Percentiles rank a stretch among this genome's conserved stretches.
Conservation (phyloP, 2,329 filamentous ascomycete species). For the Penicillium sp. region DNA sequence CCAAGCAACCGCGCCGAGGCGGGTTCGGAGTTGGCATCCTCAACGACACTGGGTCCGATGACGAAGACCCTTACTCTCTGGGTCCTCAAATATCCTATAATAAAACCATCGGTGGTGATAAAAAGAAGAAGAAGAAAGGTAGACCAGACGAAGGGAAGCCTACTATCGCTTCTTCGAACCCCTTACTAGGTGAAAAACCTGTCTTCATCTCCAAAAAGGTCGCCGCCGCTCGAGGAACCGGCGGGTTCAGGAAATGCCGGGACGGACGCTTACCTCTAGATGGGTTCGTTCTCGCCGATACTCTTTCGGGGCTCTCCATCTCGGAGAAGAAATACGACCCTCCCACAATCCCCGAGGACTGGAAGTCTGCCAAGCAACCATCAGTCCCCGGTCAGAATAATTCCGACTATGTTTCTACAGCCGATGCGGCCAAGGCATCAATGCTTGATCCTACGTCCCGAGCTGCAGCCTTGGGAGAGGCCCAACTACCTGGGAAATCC, state of each 20-base stretch:
- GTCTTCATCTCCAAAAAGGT: conserved; percentile 75
- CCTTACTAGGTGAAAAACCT: conserved; percentile 67
- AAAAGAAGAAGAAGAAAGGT: conserved; percentile 71
- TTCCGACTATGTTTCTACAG: conserved; percentile 64
- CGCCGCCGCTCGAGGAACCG: conserved; percentile 45
- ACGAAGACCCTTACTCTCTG: conserved; percentile 91
- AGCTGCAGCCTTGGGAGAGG: conserved; percentile 80
- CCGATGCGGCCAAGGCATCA: conserved; percentile 78
- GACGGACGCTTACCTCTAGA: conserved; percentile 80
- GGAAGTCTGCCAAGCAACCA: conserved; percentile 66
- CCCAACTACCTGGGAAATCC: conserved; percentile 83
- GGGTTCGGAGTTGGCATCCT: conserved; percentile 87
- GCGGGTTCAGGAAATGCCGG: conserved; percentile 71
- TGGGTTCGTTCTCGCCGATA: conserved; percentile 74
- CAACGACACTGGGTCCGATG: conserved; percentile 92
- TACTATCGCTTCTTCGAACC: conserved; percentile 61
- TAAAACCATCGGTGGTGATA: conserved; percentile 77
- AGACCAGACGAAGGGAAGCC: conserved; percentile 44
- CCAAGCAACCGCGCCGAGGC: conserved; percentile 61
- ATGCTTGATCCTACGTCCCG: conserved; percentile 75
- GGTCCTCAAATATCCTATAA: conserved; percentile 91
- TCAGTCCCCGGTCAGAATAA: conserved; percentile 39
- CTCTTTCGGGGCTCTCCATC: conserved; percentile 53
- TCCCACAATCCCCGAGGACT: conserved; percentile 58
- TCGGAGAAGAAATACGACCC: conserved; percentile 52